These are phyloP conservation scores for Mycena sp. DNA, from an alignment of 1,284 basidiomycete species.

Conservation along the genomic window DNA sequence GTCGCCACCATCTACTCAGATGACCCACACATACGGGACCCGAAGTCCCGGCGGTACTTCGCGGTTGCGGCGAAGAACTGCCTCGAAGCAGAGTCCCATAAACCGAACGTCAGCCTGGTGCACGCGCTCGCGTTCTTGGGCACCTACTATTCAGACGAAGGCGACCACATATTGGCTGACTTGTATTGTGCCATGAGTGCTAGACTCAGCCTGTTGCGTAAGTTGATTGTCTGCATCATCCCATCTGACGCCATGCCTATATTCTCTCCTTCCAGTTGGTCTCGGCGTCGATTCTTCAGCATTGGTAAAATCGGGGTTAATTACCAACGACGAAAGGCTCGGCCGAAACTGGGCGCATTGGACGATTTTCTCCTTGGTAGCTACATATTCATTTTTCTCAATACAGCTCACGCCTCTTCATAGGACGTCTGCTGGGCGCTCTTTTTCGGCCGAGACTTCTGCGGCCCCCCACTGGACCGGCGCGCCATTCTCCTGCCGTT, in stretches of 20 bases:
- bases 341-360: slow-evolving; percentile 63
- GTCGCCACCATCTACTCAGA: slow-evolving; percentile 68
- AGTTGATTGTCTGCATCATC: too few species aligned
- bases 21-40: slow-evolving; percentile 57
- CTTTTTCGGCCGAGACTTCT: slow-evolving; percentile 66
- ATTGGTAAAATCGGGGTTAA: slow-evolving; percentile 60
- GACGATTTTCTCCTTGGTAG: slow-evolving; percentile 56
- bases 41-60: slow-evolving; percentile 56
- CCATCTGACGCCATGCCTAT: slow-evolving; percentile 12
- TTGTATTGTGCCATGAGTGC: slow-evolving; percentile 71
- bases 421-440: slow-evolving; percentile 69
- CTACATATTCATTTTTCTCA: neutral
- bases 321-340: slow-evolving; percentile 57
- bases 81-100: slow-evolving; percentile 65
- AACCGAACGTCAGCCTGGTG: slow-evolving; percentile 68
- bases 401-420: neutral
- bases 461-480: slow-evolving; percentile 52
- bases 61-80: slow-evolving; percentile 62
- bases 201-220: slow-evolving; percentile 54
- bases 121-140: slow-evolving; percentile 67
- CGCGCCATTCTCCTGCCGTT: slow-evolving; percentile 53
- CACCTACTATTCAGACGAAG: slow-evolving; percentile 64
- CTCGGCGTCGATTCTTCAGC: slow-evolving; percentile 64
- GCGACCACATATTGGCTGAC: slow-evolving; percentile 66
- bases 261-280: slow-evolving; percentile 51